phyloP scores from a whole-genome alignment of 2,329 filamentous ascomycete species.

The Penicillium fuscoglaucum region DNA sequence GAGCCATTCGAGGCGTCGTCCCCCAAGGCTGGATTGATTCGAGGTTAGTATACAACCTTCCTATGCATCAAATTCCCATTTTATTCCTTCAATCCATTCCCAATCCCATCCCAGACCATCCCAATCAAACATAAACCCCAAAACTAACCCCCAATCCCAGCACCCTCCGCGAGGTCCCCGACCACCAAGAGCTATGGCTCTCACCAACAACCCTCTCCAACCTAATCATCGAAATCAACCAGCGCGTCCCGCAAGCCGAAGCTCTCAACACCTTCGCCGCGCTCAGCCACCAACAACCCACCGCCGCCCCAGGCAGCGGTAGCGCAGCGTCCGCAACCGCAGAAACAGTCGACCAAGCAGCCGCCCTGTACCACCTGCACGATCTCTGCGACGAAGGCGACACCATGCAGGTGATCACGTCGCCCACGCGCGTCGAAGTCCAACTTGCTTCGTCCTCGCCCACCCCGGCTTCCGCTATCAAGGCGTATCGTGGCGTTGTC shows the following conservation, averaged over 20 bases:
- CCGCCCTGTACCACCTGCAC: slow-evolving; percentile 62
- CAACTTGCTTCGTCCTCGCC: slow-evolving; percentile 41
- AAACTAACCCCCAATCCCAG: slow-evolving; percentile 24
- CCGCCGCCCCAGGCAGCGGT: slow-evolving; percentile 30
- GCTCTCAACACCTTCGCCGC: slow-evolving; percentile 27
- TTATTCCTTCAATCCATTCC: neutral
- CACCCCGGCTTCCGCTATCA: slow-evolving; percentile 11
- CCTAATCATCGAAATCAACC: slow-evolving; percentile 86
- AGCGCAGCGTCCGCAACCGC: slow-evolving; percentile 46
- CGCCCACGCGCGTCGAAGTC: slow-evolving; percentile 59
- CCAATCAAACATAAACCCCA: neutral
- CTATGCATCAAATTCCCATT: neutral
- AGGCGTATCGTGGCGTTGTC: slow-evolving; percentile 33
- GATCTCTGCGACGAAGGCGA: slow-evolving; percentile 68
- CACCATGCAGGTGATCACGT: slow-evolving; percentile 66
- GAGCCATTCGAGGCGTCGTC: slow-evolving; percentile 36
- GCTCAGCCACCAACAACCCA: slow-evolving; percentile 22
- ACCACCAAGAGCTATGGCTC: slow-evolving; percentile 88
- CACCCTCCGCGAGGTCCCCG: slow-evolving; percentile 41
- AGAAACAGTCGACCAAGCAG: slow-evolving; percentile 65
- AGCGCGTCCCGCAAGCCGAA: slow-evolving; percentile 61
- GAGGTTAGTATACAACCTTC: slow-evolving; percentile 30
- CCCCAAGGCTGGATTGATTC: slow-evolving; percentile 40
- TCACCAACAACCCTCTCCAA: slow-evolving; percentile 79
- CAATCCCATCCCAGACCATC: neutral